Percentiles rank a stretch among this genome's conserved stretches.
These are phyloP conservation scores for Rhizomucor miehei DNA, from an alignment of 371 early-diverging fungal genomes.

Conservation along the genomic window DNA sequence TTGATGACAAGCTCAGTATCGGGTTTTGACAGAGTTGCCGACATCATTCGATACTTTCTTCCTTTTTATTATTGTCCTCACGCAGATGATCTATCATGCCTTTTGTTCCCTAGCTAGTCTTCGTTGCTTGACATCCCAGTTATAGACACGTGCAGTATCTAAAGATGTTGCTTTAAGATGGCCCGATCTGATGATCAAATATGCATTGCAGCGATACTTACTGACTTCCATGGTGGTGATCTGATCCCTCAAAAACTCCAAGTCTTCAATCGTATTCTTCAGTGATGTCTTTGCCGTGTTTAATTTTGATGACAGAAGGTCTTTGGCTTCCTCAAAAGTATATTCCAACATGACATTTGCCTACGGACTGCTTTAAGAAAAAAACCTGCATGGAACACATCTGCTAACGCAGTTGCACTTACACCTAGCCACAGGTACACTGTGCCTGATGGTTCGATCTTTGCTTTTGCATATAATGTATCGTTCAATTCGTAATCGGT, in stretches of 20 bases:
- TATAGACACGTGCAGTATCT: slow-evolving; percentile 94
- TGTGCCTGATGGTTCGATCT: slow-evolving; percentile 68
- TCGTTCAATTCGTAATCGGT: slow-evolving; percentile 93
- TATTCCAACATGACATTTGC: slow-evolving; percentile 98
- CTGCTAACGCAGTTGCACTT: slow-evolving; percentile 18
- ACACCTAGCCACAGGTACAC: slow-evolving; percentile 97
- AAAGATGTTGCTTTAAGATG: not conserved
- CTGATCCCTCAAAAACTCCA: slow-evolving; percentile 93
- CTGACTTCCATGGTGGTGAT: slow-evolving; percentile 99
- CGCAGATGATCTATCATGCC: slow-evolving; percentile 3
- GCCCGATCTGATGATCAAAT: too few species aligned
- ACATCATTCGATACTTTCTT: too few species aligned
- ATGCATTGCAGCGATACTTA: slow-evolving; percentile 13
- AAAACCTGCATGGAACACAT: too few species aligned
- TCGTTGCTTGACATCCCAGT: slow-evolving; percentile 94
- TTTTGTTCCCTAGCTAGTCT: slow-evolving; percentile 52
- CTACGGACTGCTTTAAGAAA: slow-evolving; percentile 26
- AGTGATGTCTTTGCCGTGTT: slow-evolving; percentile 69
- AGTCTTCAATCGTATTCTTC: slow-evolving; percentile 80
- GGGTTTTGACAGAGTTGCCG: too few species aligned
- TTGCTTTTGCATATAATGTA: slow-evolving; percentile 88
- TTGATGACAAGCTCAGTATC: too few species aligned
- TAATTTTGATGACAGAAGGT: slow-evolving; percentile 76
- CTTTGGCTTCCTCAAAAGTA: slow-evolving; percentile 83
- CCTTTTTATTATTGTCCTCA: too few species aligned